Percentiles rank a stretch among this genome's conserved stretches.
These are phyloP conservation scores for Sugiyamaella sp. DNA, from an alignment of 1,139 yeast species.

Conservation along the genomic window DNA sequence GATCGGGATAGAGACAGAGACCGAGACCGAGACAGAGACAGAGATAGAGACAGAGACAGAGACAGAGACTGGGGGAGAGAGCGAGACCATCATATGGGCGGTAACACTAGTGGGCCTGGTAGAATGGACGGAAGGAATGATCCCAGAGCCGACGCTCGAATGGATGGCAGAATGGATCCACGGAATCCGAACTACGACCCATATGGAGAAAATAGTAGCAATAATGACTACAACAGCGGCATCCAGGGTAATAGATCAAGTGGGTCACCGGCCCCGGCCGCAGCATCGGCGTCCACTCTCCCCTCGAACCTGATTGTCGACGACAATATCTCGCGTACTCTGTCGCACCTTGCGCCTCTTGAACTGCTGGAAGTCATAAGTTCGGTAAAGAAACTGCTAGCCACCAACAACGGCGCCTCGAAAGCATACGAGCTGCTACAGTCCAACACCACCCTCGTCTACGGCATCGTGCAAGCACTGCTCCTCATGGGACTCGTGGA, in stretches of 20 bases:
- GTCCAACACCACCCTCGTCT: conserved; percentile 76
- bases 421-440: conserved; percentile 65
- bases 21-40: conserved; percentile 48
- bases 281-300: not conserved
- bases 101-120: not conserved
- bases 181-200: not conserved
- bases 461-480: conserved; percentile 78
- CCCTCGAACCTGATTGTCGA: conserved; percentile 52
- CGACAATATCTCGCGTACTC: conserved; percentile 63
- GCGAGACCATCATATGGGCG: conserved; percentile 55
- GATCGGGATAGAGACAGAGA: conserved; percentile 38
- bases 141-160: not conserved
- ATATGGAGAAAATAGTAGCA: not conserved
- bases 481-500: conserved; percentile 61
- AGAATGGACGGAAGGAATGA: not conserved
- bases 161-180: conserved; percentile 1
- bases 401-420: conserved; percentile 47
- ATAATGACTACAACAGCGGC: conserved; percentile 6
- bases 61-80: conserved; percentile 62
- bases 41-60: conserved; percentile 82
- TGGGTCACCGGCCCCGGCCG: not conserved
- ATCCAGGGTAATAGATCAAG: not conserved
- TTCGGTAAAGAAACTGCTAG: conserved; percentile 67
- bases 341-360: conserved; percentile 59
- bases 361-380: conserved; percentile 58